phyloP scores from a whole-genome alignment of 2,329 filamentous ascomycete genomes.

The Penicillium polonicum region DNA sequence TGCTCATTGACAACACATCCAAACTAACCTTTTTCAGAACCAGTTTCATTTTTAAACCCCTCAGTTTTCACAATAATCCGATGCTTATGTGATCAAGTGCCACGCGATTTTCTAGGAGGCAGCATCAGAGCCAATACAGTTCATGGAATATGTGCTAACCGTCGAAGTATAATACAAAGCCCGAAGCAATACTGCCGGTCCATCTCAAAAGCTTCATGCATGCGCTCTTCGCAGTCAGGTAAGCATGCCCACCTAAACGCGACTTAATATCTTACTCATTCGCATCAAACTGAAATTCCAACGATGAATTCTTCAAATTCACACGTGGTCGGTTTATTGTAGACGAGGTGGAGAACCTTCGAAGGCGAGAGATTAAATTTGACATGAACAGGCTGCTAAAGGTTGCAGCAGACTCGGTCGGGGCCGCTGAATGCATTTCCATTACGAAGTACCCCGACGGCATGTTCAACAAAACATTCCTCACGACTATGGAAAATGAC shows the following conservation, averaged over 20 bases:
- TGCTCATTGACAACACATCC: too few relatives aligned
- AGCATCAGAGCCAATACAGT: too few relatives aligned
- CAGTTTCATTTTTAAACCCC: too few relatives aligned
- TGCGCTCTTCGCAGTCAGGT: constrained; percentile 11
- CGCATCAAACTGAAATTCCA: constrained; percentile 27
- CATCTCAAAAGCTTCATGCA: constrained; percentile 15
- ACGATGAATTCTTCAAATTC: constrained; percentile 31
- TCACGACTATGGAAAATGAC: constrained; percentile 35
- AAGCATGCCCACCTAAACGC: constrained; percentile 12
- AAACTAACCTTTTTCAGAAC: too few relatives aligned
- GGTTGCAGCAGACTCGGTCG: constrained; percentile 21
- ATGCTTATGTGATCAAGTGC: too few relatives aligned
- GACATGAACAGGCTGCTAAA: constrained; percentile 24
- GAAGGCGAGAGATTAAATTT: constrained; percentile 23
- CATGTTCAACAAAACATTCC: constrained; percentile 31
- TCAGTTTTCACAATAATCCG: too few relatives aligned
- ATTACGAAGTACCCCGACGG: constrained; percentile 31
- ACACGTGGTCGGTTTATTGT: constrained; percentile 31
- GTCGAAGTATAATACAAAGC: constrained; percentile 6
- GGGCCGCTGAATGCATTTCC: constrained; percentile 17
- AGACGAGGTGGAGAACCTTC: constrained; percentile 27
- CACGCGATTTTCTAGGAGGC: too few relatives aligned
- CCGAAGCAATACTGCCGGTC: constrained; percentile 14
- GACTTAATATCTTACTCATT: constrained; percentile 17
- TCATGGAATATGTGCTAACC: too few relatives aligned